phyloP scores from a whole-genome alignment of 148 eudicot genomes.

The Arctostaphylos glauca region DNA sequence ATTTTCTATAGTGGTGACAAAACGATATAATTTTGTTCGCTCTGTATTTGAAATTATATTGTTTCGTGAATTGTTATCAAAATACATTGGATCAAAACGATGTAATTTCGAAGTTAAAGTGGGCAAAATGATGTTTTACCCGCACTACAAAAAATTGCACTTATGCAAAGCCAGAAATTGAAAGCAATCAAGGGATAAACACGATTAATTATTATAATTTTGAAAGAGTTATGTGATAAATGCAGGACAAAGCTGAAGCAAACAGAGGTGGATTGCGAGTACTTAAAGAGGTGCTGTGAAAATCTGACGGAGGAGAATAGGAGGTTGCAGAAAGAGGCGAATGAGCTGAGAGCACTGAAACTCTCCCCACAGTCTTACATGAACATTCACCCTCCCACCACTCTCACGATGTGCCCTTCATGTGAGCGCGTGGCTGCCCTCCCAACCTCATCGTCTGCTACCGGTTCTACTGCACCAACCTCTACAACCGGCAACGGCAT shows the following conservation, averaged over 20 bases:
- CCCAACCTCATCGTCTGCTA: slow-evolving; percentile 28
- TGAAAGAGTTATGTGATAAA: not conserved
- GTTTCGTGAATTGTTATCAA: too few relatives aligned
- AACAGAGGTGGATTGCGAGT: slow-evolving; percentile 49
- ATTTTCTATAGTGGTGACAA: too few relatives aligned
- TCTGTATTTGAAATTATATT: too few relatives aligned
- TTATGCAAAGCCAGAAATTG: too few relatives aligned
- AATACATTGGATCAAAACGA: too few relatives aligned
- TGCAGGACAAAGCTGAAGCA: slow-evolving; percentile 61
- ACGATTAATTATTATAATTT: not conserved
- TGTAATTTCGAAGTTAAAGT: too few relatives aligned
- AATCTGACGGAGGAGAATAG: slow-evolving; percentile 47
- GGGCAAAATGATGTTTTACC: too few relatives aligned
- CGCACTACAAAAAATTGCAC: too few relatives aligned
- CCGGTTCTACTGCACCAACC: slow-evolving; percentile 16
- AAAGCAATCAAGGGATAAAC: too few relatives aligned
- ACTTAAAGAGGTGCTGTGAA: slow-evolving; percentile 43
- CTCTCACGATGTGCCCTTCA: slow-evolving; percentile 62
- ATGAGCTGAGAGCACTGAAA: slow-evolving; percentile 46
- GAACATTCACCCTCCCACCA: slow-evolving; percentile 47
- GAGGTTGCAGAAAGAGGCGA: slow-evolving; percentile 44
- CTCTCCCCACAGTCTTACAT: slow-evolving; percentile 41
- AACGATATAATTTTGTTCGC: too few relatives aligned
- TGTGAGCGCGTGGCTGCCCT: slow-evolving; percentile 46
- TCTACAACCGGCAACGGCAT: slow-evolving; percentile 10